phyloP scores from a whole-genome alignment of 2,329 filamentous ascomycete genomes.

The Monosporascus sp. region DNA sequence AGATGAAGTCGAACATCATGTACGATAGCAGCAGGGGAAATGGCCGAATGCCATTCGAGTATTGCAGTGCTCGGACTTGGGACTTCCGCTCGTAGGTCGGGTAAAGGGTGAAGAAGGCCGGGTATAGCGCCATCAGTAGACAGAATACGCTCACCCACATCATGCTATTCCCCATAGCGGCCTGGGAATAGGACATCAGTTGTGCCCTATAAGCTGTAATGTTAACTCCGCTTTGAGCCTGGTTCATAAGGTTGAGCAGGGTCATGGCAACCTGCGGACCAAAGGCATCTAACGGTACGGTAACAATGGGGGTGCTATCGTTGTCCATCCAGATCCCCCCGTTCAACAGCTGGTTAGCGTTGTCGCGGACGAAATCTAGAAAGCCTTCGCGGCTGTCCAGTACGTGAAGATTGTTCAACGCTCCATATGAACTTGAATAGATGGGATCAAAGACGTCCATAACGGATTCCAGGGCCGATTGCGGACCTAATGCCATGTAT shows the following conservation, averaged over 20 bases:
- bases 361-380: conserved; percentile 9
- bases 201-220: conserved; percentile 8
- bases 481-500: conserved; percentile 9
- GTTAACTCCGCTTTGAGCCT: conserved; percentile 10
- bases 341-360: conserved; percentile 8
- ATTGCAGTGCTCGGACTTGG: conserved; percentile 60
- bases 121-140: conserved; percentile 51
- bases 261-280: background rate
- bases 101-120: conserved; percentile 62
- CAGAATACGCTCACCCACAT: conserved; percentile 21
- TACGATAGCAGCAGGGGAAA: conserved; percentile 61
- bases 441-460: conserved; percentile 4
- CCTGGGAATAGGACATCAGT: conserved; percentile 11
- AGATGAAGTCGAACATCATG: conserved; percentile 56
- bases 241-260: conserved; percentile 16
- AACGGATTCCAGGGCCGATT: conserved; percentile 8
- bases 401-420: conserved; percentile 6
- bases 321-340: conserved; percentile 16
- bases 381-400: conserved; percentile 10
- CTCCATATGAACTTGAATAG: background rate
- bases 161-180: conserved; percentile 14
- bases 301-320: conserved; percentile 12
- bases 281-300: conserved; percentile 2
- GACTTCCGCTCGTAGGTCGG: conserved; percentile 56
- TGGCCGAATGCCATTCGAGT: conserved; percentile 62